Conservation (phyloP, 2,329 filamentous ascomycete species). For the Pyricularia grisea region DNA sequence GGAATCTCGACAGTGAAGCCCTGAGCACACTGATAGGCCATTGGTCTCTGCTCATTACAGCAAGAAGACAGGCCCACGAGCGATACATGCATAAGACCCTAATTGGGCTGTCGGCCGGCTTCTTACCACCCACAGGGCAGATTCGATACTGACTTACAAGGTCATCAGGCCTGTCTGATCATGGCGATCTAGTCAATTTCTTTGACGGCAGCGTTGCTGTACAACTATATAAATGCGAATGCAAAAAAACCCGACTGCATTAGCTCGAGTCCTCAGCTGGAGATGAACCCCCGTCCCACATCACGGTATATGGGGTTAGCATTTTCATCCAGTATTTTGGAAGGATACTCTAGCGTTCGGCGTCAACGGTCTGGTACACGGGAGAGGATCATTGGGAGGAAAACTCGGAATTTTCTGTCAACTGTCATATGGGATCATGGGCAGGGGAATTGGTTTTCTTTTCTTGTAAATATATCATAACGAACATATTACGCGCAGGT, state of each 20-base stretch:
- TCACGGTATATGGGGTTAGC: background rate
- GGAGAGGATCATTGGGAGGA: background rate
- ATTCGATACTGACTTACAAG: background rate
- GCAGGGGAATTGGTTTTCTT: background rate
- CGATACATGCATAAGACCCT: background rate
- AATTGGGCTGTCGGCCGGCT: background rate
- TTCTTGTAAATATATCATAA: background rate
- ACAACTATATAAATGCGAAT: background rate
- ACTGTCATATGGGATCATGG: background rate
- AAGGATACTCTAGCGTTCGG: background rate
- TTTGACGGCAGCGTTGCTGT: background rate
- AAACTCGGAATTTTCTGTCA: background rate
- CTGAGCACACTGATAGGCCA: background rate
- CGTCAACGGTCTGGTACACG: background rate
- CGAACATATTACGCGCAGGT: background rate
- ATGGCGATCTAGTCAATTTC: background rate
- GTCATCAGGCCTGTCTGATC: background rate
- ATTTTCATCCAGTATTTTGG: background rate
- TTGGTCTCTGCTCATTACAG: background rate
- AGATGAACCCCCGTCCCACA: background rate
- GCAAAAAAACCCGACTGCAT: background rate
- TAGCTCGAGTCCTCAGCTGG: background rate
- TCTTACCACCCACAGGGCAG: background rate
- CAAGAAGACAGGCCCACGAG: background rate
- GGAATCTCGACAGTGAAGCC: background rate